Percentiles rank a stretch among this genome's conserved stretches.
Evolutionary conservation across 164 flowering plant genomes (phyloP).

Genomic region (Kalanchoe fedtschenkoi): DNA sequence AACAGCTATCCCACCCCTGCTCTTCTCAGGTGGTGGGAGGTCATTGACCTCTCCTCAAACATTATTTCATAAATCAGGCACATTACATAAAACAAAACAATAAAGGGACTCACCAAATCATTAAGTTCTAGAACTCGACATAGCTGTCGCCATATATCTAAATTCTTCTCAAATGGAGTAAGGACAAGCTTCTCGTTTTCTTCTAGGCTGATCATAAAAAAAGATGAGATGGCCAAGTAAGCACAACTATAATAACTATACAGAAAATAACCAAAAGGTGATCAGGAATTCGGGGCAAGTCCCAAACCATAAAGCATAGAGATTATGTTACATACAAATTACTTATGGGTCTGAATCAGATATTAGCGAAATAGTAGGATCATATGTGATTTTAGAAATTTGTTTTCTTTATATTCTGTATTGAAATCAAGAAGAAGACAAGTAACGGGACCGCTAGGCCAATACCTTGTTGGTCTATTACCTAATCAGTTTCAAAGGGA

Average conservation of each 20-base stretch:
- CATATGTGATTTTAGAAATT: too few relatives aligned
- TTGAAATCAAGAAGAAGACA: too few relatives aligned
- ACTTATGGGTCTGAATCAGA: neutral
- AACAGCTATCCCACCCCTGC: neutral
- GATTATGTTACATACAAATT: neutral
- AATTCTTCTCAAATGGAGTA: slow-evolving; percentile 94
- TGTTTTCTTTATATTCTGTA: too few relatives aligned
- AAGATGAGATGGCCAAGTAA: neutral
- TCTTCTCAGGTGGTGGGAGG: neutral
- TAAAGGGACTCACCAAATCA: slow-evolving; percentile 53
- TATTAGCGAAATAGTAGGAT: neutral
- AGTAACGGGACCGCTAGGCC: too few relatives aligned
- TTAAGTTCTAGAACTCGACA: slow-evolving; percentile 97
- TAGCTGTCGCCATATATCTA: slow-evolving; percentile 97
- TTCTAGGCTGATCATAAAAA: slow-evolving; percentile 52
- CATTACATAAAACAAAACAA: too few relatives aligned
- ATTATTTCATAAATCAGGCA: too few relatives aligned
- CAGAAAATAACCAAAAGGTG: neutral
- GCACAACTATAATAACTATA: neutral
- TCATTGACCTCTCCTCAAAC: too few relatives aligned
- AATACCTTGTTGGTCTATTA: too few relatives aligned
- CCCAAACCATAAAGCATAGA: neutral
- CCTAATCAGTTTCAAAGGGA: too few relatives aligned
- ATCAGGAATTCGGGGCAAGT: neutral
- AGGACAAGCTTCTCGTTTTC: slow-evolving; percentile 93